Base-by-base conservation (phyloP, 371 early-diverging fungal genomes). In the Phascolomyces articulosus region DNA sequence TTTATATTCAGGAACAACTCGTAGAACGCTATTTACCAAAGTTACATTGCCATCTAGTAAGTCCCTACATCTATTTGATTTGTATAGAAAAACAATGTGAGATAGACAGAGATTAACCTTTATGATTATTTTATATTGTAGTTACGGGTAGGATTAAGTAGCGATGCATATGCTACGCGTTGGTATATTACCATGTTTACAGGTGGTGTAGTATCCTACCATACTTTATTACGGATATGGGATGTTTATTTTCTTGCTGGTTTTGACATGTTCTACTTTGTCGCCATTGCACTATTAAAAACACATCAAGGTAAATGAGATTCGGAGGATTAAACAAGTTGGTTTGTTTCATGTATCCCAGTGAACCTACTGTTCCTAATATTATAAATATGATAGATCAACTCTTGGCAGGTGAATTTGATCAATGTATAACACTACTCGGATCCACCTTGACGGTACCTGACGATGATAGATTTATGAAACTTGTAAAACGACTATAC, bases 121-220 rank as follows among this genome's bases (percentile, higher is more conserved):
- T 62, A 31, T 11, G 15, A 0, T 47, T 56, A 28, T 55, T 55
- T 28, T 26, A 34, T 27, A 28, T 20, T 18, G 38, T 41, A n/a
- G 38, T 58, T 87, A 85, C 63, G 73, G 20, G 23, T 51, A n/a
- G 51, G 51, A n/a, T 24, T 51, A n/a, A 51, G 75, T 0, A 85
- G 79, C 10, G 79, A 79, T 16, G 75, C 82, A 13, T 89, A 85
- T 71, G 79, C 87, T 6, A 87, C 87, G 1, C 79, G 84, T 24
- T 89, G 89, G 89, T 89, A 87, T 40, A 85, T 87, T 38, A 89
- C 89, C 0, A 68, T 89, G 24, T 89, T 85, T 64, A 67, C 87
- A 10, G 87, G 83, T 21, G 87, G 86, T 24, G 83, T 87, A 2
- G 77, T 89, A 8, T 76, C 74, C 11, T 83, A 86, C 60, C 85